These are phyloP conservation scores for Moesziomyces aphidis DNA, from an alignment of 1,284 basidiomycete species.

Conservation along the genomic window DNA sequence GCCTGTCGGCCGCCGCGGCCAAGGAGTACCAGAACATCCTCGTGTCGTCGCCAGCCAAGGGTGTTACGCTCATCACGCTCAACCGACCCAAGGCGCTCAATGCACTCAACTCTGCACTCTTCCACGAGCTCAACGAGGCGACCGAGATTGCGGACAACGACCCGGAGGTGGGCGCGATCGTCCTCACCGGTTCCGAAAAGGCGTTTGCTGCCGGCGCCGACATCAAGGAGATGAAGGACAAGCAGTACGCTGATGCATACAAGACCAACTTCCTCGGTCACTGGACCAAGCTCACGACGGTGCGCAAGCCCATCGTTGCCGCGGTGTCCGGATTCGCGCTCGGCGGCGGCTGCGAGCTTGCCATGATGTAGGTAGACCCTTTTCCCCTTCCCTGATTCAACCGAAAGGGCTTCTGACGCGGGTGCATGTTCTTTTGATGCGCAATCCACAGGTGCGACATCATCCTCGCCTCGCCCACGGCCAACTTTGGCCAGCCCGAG, in stretches of 20 bases:
- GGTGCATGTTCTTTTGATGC: neutral
- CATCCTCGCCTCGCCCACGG: constrained; percentile 91
- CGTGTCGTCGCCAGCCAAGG: constrained; percentile 78
- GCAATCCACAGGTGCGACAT: constrained; percentile 77
- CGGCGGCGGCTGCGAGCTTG: constrained; percentile 95
- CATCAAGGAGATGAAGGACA: constrained; percentile 94
- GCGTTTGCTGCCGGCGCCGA: constrained; percentile 95
- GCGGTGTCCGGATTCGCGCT: constrained; percentile 96
- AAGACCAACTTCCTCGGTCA: constrained; percentile 87
- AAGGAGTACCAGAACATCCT: constrained; percentile 76
- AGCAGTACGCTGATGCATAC: constrained; percentile 87
- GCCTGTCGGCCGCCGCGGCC: constrained; percentile 31
- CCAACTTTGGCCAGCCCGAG: constrained; percentile 95
- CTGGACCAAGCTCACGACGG: constrained; percentile 81
- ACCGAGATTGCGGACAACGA: constrained; percentile 78
- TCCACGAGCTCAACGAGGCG: constrained; percentile 80
- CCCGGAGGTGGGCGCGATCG: constrained; percentile 76
- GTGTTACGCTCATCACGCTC: constrained; percentile 88
- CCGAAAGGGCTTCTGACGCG: neutral
- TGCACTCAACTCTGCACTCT: constrained; percentile 70
- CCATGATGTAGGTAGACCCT: constrained; percentile 78
- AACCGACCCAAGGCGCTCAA: constrained; percentile 97
- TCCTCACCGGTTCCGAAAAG: constrained; percentile 91
- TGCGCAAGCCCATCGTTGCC: constrained; percentile 93
- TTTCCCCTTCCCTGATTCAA: neutral